Base-by-base conservation (phyloP, 2,329 filamentous ascomycete species). In the Phaeosphaeriaceae sp. region DNA sequence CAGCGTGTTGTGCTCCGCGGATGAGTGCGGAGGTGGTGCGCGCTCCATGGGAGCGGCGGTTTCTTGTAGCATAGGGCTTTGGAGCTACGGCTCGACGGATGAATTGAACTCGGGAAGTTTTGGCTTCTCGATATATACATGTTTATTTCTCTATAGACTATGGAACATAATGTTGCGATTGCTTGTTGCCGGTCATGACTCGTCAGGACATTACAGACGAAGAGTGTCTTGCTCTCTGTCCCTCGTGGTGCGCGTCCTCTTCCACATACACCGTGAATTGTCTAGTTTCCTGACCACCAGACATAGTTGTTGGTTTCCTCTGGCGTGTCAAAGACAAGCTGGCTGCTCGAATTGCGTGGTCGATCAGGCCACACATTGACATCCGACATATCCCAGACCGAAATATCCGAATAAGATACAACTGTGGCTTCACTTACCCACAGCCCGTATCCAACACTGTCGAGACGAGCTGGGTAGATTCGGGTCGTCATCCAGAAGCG, bases 241-340 rank as follows among this genome's bases (percentile, higher is more conserved):
- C 25, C 25, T 27, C 25, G 25, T 9, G 25, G 25, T 36, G 31
- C 31, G 9, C 11, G 6, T 36, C 13, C 9, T 40, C 20, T 25
- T 15, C 20, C n/a, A 33, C 46, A 17, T 19, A 15, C 17, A 19
- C 24, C 24, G 27, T 33, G 41, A 21, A 41, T n/a, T 50, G 10
- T 21, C 25, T 76, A 80, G 58, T 77, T 76, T 5, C 80, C 80
- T 27, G 70, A n/a, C 80, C 80, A 82, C 80, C 80, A 82, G 13
- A 72, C 71, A 58, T 80, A 79, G 65, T 82, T 78, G 56, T 79
- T 76, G 7, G 80, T 82, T 73, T 81, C 65, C 56, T 76, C 78
- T 7, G 76, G 56, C 3, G 79, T 76, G 56, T 83, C 81, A 47
- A 66, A 82, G 9, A 82, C 65, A 31, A 83, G 65, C 65, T 71